phyloP scores from a whole-genome alignment of 108 stramenopile genomes.

The Skeletonema costatum region DNA sequence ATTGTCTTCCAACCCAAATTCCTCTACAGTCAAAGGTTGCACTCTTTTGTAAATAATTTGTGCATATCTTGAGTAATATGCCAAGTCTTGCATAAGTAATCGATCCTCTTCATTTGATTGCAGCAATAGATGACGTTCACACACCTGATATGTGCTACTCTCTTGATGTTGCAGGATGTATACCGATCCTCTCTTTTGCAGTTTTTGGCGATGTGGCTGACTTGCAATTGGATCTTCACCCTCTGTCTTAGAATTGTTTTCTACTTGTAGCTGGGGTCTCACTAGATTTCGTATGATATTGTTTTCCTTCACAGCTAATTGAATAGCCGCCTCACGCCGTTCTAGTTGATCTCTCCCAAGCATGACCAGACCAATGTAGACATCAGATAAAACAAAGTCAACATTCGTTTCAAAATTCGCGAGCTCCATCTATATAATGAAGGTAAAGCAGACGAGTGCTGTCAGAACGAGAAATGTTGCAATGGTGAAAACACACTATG shows the following conservation, averaged over 20 bases:
- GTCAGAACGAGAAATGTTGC: not conserved
- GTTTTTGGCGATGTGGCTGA: not conserved
- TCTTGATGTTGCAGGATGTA: not conserved
- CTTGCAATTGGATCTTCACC: not conserved
- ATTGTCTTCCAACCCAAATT: slow-evolving; percentile 2
- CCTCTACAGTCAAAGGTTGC: not conserved
- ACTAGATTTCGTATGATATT: not conserved
- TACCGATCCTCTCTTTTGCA: not conserved
- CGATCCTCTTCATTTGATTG: slow-evolving; percentile 11
- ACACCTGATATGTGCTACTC: slow-evolving; percentile 1
- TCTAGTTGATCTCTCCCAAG: slow-evolving; percentile 18
- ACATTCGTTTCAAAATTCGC: slow-evolving; percentile 17
- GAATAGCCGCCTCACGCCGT: slow-evolving; percentile 3
- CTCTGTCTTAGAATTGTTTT: not conserved
- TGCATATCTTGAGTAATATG: slow-evolving; percentile 23
- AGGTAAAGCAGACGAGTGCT: not conserved
- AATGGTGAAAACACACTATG: not conserved
- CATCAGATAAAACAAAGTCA: slow-evolving; percentile 16
- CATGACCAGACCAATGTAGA: slow-evolving; percentile 19
- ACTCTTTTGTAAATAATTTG: slow-evolving; percentile 9
- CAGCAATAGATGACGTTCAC: slow-evolving; percentile 6
- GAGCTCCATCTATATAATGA: slow-evolving; percentile 14
- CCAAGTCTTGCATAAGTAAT: slow-evolving; percentile 5
- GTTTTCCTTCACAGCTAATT: not conserved
- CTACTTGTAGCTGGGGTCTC: not conserved